These are phyloP conservation scores for Urtica urens DNA, from an alignment of 306 rosid species.

Conservation along the genomic window DNA sequence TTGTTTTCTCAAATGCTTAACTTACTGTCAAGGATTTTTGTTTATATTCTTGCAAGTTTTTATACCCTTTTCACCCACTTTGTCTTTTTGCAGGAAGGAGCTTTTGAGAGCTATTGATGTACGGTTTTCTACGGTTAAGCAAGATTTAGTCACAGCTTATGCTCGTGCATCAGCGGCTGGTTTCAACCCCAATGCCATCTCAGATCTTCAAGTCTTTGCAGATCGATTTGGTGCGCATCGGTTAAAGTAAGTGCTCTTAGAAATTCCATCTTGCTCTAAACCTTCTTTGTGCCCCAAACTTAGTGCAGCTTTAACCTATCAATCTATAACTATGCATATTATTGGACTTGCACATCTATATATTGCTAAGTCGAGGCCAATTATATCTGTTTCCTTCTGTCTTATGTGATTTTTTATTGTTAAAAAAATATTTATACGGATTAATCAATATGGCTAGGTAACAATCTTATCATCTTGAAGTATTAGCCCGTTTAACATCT, in stretches of 20 bases:
- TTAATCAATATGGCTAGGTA: no score
- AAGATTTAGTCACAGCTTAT: constrained; percentile 68
- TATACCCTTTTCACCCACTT: constrained; percentile 7
- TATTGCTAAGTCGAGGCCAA: no score
- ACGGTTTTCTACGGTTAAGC: constrained; percentile 65
- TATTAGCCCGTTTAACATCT: no score
- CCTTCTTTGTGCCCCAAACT: no score
- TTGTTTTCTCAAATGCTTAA: neutral
- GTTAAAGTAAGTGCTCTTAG: constrained; percentile 42
- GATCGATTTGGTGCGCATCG: constrained; percentile 61
- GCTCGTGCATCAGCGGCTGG: constrained; percentile 82
- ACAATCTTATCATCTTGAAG: no score
- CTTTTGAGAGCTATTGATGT: constrained; percentile 91
- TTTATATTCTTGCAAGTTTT: neutral
- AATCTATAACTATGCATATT: no score
- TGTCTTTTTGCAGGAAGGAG: constrained; percentile 52
- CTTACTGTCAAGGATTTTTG: neutral
- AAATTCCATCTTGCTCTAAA: constrained; percentile 2
- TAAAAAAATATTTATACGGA: no score
- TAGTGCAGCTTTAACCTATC: no score
- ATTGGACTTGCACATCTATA: no score
- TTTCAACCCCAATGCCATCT: constrained; percentile 51
- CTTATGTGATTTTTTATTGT: no score
- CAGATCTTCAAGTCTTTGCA: constrained; percentile 72
- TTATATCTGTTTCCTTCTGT: no score